Evolutionary conservation across 2,329 filamentous ascomycete genomes (phyloP), one percentile per base, ranked within the genome.

Genomic region (Endoconidiophora polonica): DNA sequence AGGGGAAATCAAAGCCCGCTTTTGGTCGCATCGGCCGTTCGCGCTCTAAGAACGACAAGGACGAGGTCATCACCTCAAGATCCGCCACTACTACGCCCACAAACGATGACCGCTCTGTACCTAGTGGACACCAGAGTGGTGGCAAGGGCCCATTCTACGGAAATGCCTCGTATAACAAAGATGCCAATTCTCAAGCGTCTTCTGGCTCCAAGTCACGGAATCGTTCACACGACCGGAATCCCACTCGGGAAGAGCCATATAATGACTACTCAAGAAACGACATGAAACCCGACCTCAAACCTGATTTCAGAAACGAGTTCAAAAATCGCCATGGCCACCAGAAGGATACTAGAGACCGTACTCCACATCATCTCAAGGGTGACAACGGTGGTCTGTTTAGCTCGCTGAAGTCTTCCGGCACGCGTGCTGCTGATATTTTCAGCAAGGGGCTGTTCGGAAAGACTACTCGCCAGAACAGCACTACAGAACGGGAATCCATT

Each of bases 361-460:
- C 62, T 56, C 75, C 69, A 57, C 67, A 24, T 71, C 74, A 1
- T 75, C 77, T 0, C 67, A 44, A 45, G 26, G 46, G 51, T 18
- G 51, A 53, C n/a, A 53, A 53, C 14, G 44, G 47, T 14, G 51
- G 51, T 2, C 78, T 91, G 50, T 76, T 91, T 59, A 83, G 74
- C 55, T 86, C 82, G 51, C 66, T 91, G 43, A 83, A 82, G 56
- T 81, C 74, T 57, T 79, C 80, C 4, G 81, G 80, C 16, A 81
- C 76, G 46, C 81, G 80, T 58, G 83, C 84, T 49, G 85, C 84
- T 20, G 84, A 86, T 55, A 86, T 86, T 59, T 77, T 90, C 54
- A 81, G 84, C 56, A 90, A 87, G 60, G 82, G 83, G 7, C 72
- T 93, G 47, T 88, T 94, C 59, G 83, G 83, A 53, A 91, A 91